Percentiles rank a stretch among this genome's conserved stretches.
Evolutionary conservation across 331 rosid genomes (phyloP).

Genomic region (Quercus phellos): DNA sequence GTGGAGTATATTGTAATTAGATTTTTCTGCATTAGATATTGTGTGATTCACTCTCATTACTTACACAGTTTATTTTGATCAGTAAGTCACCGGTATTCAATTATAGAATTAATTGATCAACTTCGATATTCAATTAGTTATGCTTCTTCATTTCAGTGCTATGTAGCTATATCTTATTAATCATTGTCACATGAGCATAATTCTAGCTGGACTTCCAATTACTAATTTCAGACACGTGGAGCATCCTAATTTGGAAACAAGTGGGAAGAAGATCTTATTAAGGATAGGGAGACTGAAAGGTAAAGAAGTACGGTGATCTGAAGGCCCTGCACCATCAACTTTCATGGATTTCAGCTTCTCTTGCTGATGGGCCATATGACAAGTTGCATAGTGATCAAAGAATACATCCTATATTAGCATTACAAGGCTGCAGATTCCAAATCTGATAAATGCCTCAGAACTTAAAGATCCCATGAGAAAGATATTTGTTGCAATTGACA

Average conservation of each 20-base stretch:
- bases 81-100: not conserved
- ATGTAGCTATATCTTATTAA: not conserved
- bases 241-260: not conserved
- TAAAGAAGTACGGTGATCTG: not conserved
- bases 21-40: not conserved
- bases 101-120: not conserved
- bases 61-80: not conserved
- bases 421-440: conserved; percentile 49
- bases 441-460: conserved; percentile 48
- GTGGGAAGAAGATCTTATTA: not conserved
- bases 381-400: conserved; percentile 69
- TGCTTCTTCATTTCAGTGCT: not conserved
- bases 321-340: conserved; percentile 6
- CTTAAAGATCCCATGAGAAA: conserved; percentile 72
- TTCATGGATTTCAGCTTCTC: conserved; percentile 20
- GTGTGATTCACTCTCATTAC: not conserved
- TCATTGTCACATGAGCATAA: not conserved
- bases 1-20: not conserved
- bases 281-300: not conserved
- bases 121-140: not conserved
- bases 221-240: not conserved
- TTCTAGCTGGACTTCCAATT: not conserved
- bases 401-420: conserved; percentile 58
- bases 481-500: conserved; percentile 59
- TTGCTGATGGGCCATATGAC: conserved; percentile 59